Percentiles rank a stretch among this genome's conserved stretches.
Conservation (phyloP, 2,329 filamentous ascomycete genomes). For the Laburnicola sp. region DNA sequence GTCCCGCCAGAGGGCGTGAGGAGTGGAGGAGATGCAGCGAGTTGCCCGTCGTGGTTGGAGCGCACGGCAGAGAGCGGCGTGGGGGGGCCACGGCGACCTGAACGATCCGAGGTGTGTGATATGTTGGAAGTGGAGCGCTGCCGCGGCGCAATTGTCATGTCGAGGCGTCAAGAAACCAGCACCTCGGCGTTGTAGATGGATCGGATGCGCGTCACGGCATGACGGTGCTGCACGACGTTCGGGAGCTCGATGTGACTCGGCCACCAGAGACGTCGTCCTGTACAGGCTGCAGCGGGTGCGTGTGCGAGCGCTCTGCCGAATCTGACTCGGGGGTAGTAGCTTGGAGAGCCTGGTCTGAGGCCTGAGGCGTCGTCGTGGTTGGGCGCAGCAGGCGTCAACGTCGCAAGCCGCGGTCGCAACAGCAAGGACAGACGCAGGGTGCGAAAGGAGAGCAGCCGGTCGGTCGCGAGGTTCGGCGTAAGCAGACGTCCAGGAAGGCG, state of each 20-base stretch:
- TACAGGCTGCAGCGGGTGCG: background rate
- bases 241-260: conserved; percentile 9
- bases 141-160: conserved; percentile 38
- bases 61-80: conserved; percentile 32
- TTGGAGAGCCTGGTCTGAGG: conserved; percentile 7
- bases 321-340: conserved; percentile 7
- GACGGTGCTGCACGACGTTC: conserved; percentile 16
- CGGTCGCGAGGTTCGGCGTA: conserved; percentile 10
- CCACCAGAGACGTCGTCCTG: conserved; percentile 1
- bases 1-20: conserved; percentile 42
- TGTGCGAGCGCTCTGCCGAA: background rate
- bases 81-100: conserved; percentile 28
- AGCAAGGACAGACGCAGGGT: conserved; percentile 6
- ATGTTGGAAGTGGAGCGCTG: conserved; percentile 40
- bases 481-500: conserved; percentile 12
- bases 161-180: conserved; percentile 12
- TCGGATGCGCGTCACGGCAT: conserved; percentile 31
- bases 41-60: conserved; percentile 26
- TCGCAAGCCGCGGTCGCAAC: conserved; percentile 9
- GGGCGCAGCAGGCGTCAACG: background rate
- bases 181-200: conserved; percentile 23
- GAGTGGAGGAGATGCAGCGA: conserved; percentile 30
- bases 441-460: background rate
- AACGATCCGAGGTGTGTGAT: conserved; percentile 29
- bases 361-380: conserved; percentile 7